Evolutionary conservation across 495 filamentous ascomycete species (phyloP).

Genomic region (Evernia prunastri): DNA sequence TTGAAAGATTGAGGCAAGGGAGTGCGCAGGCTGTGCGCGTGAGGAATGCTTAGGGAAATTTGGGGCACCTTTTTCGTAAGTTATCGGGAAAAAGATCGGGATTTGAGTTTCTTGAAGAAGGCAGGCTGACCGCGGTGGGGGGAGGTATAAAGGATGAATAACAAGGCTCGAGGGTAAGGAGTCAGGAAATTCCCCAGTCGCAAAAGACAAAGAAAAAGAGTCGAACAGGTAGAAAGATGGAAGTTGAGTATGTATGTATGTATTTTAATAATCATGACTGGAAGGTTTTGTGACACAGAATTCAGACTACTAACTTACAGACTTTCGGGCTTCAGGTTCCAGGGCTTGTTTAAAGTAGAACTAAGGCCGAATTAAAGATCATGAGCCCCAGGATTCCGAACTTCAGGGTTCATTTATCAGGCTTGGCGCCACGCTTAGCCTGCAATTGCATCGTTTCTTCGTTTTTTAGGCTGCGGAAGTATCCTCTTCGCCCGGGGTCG

Average conservation of each 20-base stretch:
- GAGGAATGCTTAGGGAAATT: slow-evolving; percentile 28
- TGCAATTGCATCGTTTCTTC: slow-evolving; percentile 2
- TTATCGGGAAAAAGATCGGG: slow-evolving; percentile 31
- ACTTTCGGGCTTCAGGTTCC: too few species aligned
- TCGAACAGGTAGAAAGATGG: too few species aligned
- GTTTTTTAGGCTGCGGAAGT: slow-evolving; percentile 3
- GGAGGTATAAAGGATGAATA: not conserved
- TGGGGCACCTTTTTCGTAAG: slow-evolving; percentile 21
- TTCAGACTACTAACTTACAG: not conserved
- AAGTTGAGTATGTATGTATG: too few species aligned
- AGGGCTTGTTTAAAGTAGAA: not conserved
- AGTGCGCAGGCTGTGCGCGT: slow-evolving; percentile 24
- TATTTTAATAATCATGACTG: too few species aligned
- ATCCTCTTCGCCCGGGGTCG: not conserved
- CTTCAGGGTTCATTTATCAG: not conserved
- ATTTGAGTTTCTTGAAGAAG: too few species aligned
- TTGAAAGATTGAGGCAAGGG: slow-evolving; percentile 19
- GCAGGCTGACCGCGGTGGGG: too few species aligned
- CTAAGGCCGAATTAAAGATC: slow-evolving; percentile 6
- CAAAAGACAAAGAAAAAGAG: not conserved
- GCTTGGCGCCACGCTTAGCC: slow-evolving; percentile 7
- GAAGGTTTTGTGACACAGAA: not conserved
- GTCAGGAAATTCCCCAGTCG: not conserved
- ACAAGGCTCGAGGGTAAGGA: not conserved
- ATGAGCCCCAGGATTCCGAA: not conserved